Conservation (phyloP, 2,329 filamentous ascomycete species). For the Alternaria tenuissima region DNA sequence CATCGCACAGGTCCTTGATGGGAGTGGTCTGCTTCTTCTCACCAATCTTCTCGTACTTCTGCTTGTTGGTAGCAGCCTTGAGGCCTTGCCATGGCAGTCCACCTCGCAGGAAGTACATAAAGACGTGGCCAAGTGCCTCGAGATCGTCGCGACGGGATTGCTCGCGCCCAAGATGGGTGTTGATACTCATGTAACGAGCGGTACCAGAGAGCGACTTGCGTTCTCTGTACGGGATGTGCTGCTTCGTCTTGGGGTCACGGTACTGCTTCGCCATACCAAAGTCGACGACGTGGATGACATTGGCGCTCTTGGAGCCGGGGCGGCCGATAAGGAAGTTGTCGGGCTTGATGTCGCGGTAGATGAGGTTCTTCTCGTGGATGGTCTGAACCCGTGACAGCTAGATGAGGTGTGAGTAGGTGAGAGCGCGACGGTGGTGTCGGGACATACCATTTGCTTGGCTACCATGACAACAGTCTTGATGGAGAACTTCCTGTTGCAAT, state of each 20-base stretch:
- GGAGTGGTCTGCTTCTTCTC: constrained; percentile 99
- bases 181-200: constrained; percentile 99
- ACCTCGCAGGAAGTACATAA: constrained; percentile 73
- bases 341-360: constrained; percentile 98
- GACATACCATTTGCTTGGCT: constrained; percentile 93
- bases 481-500: constrained; percentile 92
- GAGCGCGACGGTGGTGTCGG: neutral
- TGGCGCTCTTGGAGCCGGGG: constrained; percentile 90
- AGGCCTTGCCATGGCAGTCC: constrained; percentile 73
- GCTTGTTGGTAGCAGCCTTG: constrained; percentile 79
- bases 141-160: constrained; percentile 96
- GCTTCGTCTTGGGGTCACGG: constrained; percentile 97
- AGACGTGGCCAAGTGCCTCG: constrained; percentile 79
- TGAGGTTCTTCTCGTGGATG: constrained; percentile 98
- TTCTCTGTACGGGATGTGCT: constrained; percentile 97
- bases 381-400: constrained; percentile 88
- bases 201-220: constrained; percentile 96
- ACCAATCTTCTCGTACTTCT: constrained; percentile 99
- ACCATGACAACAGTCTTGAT: constrained; percentile 99
- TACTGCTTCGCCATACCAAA: constrained; percentile 99
- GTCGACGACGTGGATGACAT: constrained; percentile 98
- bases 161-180: constrained; percentile 95
- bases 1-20: constrained; percentile 96
- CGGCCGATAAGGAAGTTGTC: constrained; percentile 99
- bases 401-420: constrained; percentile 19